phyloP scores from a whole-genome alignment of 192 early-diverging fungal species.

The Spizellomyces sp. region DNA sequence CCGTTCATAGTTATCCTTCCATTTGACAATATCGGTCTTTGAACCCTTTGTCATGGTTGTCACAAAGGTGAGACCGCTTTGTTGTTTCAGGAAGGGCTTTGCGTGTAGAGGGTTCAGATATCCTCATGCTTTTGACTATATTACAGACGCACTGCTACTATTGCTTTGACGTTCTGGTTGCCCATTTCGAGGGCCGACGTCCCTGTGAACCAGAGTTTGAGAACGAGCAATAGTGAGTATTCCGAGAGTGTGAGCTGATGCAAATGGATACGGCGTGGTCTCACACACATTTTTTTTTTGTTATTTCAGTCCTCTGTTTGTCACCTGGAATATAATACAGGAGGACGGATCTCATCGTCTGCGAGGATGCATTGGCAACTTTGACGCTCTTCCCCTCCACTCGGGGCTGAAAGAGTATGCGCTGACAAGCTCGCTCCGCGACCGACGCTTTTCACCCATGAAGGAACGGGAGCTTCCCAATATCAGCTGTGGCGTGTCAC shows the following conservation, averaged over 20 bases:
- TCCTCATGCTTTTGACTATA: neutral
- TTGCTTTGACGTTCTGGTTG: constrained; percentile 77
- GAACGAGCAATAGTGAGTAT: constrained; percentile 61
- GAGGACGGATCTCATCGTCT: constrained; percentile 51
- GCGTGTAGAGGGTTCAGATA: too few species aligned
- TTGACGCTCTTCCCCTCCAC: constrained; percentile 68
- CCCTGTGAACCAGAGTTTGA: constrained; percentile 53
- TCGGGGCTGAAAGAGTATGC: constrained; percentile 80
- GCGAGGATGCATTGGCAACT: constrained; percentile 95
- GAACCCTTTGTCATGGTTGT: too few species aligned
- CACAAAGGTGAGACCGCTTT: too few species aligned
- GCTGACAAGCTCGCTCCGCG: constrained; percentile 76
- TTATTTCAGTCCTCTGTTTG: constrained; percentile 73
- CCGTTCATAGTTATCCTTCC: too few species aligned
- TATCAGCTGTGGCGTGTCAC: constrained; percentile 79
- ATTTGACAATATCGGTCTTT: too few species aligned
- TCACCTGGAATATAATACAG: constrained; percentile 70
- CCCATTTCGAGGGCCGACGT: constrained; percentile 55
- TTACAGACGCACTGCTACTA: constrained; percentile 73
- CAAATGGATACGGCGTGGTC: too few species aligned
- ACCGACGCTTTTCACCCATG: constrained; percentile 86
- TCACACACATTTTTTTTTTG: too few species aligned
- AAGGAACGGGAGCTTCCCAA: constrained; percentile 59
- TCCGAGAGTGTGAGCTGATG: neutral
- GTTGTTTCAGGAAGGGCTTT: too few species aligned